Conservation (phyloP, 139 green algal species). For the Tetradesmus obliquus region DNA sequence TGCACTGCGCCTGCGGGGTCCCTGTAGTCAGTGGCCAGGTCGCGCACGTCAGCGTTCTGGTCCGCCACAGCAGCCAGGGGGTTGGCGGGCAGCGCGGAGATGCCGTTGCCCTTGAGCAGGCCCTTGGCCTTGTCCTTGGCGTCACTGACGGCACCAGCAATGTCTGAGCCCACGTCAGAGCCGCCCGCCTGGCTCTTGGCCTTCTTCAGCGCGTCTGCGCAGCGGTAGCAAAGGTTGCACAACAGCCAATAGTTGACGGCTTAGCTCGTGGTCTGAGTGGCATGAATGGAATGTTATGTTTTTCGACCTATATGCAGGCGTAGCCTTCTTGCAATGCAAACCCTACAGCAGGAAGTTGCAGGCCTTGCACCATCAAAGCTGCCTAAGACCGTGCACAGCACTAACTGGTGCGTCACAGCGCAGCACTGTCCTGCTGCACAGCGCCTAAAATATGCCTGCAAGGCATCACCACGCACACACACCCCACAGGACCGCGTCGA, state of each 20-base stretch:
- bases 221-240: background rate
- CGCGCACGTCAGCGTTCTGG: slow-evolving; percentile 11
- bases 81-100: background rate
- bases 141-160: background rate
- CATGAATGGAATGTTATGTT: background rate
- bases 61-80: slow-evolving; percentile 1
- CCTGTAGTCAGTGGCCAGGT: slow-evolving; percentile 6
- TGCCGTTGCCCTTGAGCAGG: background rate
- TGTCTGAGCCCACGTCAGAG: background rate
- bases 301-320: too few relatives aligned
- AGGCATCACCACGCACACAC: background rate
- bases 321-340: too few relatives aligned
- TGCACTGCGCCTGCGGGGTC: slow-evolving; percentile 29
- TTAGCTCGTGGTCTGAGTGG: background rate
- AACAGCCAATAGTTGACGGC: background rate
- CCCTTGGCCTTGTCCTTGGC: background rate
- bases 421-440: background rate
- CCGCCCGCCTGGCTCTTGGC: too few relatives aligned
- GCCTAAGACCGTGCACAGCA: too few relatives aligned
- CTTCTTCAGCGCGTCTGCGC: too few relatives aligned
- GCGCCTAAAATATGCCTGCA: too few relatives aligned
- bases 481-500: background rate
- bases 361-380: too few relatives aligned
- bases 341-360: background rate
- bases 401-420: too few relatives aligned